Evolutionary conservation across 176 grass and related monocot genomes (phyloP).

Genomic region (Themeda triandra): DNA sequence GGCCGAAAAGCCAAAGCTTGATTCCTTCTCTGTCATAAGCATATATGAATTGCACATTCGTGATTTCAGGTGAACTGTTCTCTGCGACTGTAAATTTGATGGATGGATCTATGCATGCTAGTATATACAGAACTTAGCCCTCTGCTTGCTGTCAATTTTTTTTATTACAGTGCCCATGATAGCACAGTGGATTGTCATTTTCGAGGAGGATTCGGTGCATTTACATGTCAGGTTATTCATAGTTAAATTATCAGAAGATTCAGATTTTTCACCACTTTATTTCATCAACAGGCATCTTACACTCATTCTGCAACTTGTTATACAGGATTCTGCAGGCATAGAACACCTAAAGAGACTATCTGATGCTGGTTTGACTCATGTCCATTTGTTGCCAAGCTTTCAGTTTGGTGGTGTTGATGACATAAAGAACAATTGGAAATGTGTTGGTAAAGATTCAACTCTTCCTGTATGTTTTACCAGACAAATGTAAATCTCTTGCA

Average conservation of each 20-base stretch:
- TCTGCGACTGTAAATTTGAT: background rate
- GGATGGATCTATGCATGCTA: background rate
- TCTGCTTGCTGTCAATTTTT: background rate
- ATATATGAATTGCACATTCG: constrained; percentile 95
- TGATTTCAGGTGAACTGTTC: constrained; percentile 74
- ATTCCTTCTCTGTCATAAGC: constrained; percentile 89
- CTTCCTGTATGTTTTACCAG: constrained; percentile 21
- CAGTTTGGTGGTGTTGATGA: constrained; percentile 89
- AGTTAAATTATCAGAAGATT: constrained; percentile 8
- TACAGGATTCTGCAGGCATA: constrained; percentile 73
- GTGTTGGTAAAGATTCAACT: constrained; percentile 50
- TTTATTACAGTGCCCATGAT: constrained; percentile 56
- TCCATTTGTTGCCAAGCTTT: constrained; percentile 90
- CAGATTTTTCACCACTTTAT: background rate
- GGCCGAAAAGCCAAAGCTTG: constrained; percentile 69
- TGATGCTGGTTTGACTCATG: constrained; percentile 83
- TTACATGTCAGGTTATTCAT: constrained; percentile 63
- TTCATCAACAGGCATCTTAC: background rate
- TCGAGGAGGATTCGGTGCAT: constrained; percentile 65
- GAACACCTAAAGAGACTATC: constrained; percentile 61
- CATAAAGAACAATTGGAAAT: constrained; percentile 74
- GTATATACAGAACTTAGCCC: background rate
- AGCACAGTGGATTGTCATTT: constrained; percentile 48
- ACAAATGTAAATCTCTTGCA: background rate
- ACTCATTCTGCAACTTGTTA: constrained; percentile 20